Evolutionary conservation across 768 basidiomycete species (phyloP).

Genomic region (Lyophyllum decastes): DNA sequence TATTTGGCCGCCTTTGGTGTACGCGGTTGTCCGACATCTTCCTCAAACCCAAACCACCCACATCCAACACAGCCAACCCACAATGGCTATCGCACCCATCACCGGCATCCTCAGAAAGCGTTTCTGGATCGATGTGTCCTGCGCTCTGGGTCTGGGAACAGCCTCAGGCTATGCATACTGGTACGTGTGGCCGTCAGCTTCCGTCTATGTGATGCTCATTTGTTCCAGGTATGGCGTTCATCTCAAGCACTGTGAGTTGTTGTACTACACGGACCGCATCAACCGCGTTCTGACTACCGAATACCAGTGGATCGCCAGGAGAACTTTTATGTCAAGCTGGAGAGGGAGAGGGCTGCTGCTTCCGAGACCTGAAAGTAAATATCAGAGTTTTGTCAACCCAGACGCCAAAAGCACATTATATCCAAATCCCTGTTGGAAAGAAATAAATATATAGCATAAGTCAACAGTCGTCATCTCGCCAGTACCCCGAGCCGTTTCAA

Average conservation of each 20-base stretch:
- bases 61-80: conserved; percentile 17
- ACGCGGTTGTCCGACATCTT: conserved; percentile 34
- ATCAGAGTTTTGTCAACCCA: neutral
- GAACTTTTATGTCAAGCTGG: conserved; percentile 83
- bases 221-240: conserved; percentile 78
- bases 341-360: conserved; percentile 53
- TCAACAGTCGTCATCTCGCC: conserved; percentile 29
- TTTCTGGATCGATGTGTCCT: conserved; percentile 82
- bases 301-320: conserved; percentile 77
- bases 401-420: conserved; percentile 12
- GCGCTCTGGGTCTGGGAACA: conserved; percentile 75
- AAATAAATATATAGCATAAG: conserved; percentile 21
- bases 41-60: conserved; percentile 30
- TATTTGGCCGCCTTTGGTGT: conserved; percentile 21
- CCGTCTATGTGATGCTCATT: conserved; percentile 21
- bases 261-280: neutral
- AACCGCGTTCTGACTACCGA: neutral
- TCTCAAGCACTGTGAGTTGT: conserved; percentile 70
- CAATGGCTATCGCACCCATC: conserved; percentile 89
- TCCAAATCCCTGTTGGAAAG: conserved; percentile 10
- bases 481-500: conserved; percentile 63
- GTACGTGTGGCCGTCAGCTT: conserved; percentile 46
- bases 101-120: conserved; percentile 92
- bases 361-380: conserved; percentile 7
- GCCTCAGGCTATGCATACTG: conserved; percentile 80